Percentiles rank a stretch among this genome's conserved stretches.
These are phyloP conservation scores for Ophiostoma fasciatum DNA, from an alignment of 2,329 filamentous ascomycete species.

Conservation along the genomic window DNA sequence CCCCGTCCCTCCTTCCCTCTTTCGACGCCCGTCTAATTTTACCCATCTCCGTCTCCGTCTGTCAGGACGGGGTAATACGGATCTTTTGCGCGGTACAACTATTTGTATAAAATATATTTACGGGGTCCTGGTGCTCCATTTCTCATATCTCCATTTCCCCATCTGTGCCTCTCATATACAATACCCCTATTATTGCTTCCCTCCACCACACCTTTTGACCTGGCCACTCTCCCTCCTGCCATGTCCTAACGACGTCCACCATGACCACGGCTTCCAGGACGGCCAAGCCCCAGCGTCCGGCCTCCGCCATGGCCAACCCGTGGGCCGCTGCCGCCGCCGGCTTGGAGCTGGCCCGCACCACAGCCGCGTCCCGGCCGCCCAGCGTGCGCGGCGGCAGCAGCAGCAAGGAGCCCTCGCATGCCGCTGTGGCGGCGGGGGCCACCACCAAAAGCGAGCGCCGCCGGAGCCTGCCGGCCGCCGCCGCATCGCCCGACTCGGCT, in stretches of 20 bases:
- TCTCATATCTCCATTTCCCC: background rate
- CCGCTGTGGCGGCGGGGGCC: too few relatives aligned
- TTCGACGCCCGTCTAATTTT: too few relatives aligned
- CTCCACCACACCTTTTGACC: background rate
- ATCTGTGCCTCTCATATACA: background rate
- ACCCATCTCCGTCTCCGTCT: too few relatives aligned
- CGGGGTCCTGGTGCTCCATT: too few relatives aligned
- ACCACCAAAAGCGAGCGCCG: conserved; percentile 6
- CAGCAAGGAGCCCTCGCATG: too few relatives aligned
- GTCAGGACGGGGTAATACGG: too few relatives aligned
- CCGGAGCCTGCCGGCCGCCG: conserved; percentile 4
- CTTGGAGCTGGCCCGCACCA: background rate
- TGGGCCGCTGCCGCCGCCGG: background rate
- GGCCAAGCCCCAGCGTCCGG: background rate
- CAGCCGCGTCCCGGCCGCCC: background rate
- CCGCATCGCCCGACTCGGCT: background rate
- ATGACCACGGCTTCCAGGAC: background rate
- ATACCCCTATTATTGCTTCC: too few relatives aligned
- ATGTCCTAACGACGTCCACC: background rate
- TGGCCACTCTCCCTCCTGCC: background rate
- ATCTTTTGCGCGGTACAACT: too few relatives aligned
- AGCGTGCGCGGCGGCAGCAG: conserved; percentile 1
- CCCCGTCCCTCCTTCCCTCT: too few relatives aligned
- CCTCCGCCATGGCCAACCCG: conserved; percentile 4
- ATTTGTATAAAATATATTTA: too few relatives aligned